These are phyloP conservation scores for Dictyostelium purpureum DNA, from an alignment of 78 protist species.

Conservation along the genomic window DNA sequence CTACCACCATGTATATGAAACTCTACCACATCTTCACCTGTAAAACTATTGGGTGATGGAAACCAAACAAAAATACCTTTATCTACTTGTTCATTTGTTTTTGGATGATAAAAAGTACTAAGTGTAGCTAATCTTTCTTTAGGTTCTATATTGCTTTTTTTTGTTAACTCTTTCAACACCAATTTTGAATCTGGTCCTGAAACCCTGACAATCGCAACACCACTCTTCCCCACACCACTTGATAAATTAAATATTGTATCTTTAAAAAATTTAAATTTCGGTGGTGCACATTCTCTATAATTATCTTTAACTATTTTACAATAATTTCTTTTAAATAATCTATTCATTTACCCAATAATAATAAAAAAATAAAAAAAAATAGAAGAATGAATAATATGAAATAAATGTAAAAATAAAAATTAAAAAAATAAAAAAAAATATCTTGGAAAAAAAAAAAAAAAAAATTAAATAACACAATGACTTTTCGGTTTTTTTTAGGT, in stretches of 20 bases:
- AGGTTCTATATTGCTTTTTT: neutral
- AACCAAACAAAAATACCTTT: conserved; percentile 47
- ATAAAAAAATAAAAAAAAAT: neutral
- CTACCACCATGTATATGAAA: conserved; percentile 94
- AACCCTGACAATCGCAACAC: conserved; percentile 67
- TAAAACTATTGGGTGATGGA: conserved; percentile 88
- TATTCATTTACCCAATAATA: neutral
- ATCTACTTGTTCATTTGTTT: conserved; percentile 38
- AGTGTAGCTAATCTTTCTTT: conserved; percentile 1
- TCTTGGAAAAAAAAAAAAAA: neutral
- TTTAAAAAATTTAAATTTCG: neutral
- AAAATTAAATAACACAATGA: neutral
- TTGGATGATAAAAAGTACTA: conserved; percentile 36
- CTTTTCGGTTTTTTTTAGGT: too few relatives aligned
- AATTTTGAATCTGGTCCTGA: conserved; percentile 36
- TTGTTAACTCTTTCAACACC: neutral
- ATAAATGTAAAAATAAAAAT: neutral
- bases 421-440: neutral
- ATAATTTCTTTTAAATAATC: conserved; percentile 6
- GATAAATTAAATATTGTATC: conserved; percentile 61
- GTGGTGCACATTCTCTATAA: neutral
- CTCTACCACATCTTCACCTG: conserved; percentile 97
- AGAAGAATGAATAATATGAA: neutral
- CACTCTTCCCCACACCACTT: conserved; percentile 47
- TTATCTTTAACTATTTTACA: neutral